Evolutionary conservation across 495 filamentous ascomycete species (phyloP).

Genomic region (Podospora conica): DNA sequence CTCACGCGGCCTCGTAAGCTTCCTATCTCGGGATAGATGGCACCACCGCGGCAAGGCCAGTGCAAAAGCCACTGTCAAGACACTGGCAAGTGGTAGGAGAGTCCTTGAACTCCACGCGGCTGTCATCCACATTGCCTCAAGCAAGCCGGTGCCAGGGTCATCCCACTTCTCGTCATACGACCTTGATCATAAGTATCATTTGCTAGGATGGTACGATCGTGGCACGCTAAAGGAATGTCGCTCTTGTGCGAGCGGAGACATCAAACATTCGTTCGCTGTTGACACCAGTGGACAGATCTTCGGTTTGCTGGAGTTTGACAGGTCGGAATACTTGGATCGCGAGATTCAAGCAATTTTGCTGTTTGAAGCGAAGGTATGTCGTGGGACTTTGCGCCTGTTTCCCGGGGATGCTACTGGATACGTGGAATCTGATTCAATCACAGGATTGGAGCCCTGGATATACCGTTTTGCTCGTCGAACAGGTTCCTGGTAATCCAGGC

Average conservation of each 20-base stretch:
- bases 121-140: background rate
- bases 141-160: too few species aligned
- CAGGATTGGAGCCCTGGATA: background rate
- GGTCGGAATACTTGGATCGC: background rate
- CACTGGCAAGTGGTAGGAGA: background rate
- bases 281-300: background rate
- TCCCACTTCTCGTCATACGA: too few species aligned
- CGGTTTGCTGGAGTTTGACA: background rate
- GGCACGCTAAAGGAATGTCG: too few species aligned
- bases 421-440: too few species aligned
- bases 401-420: too few species aligned
- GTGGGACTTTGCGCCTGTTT: too few species aligned
- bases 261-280: background rate
- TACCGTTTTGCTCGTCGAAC: background rate
- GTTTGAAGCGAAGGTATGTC: background rate
- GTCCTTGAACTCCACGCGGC: background rate
- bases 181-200: too few species aligned
- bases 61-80: background rate
- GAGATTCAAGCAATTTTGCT: background rate
- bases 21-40: too few species aligned
- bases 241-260: background rate
- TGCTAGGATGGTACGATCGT: too few species aligned
- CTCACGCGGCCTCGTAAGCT: too few species aligned
- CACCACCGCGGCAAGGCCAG: background rate
- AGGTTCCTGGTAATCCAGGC: background rate